Base-by-base conservation (phyloP, 2,329 filamentous ascomycete species). In the Colletotrichum nymphaeae region DNA sequence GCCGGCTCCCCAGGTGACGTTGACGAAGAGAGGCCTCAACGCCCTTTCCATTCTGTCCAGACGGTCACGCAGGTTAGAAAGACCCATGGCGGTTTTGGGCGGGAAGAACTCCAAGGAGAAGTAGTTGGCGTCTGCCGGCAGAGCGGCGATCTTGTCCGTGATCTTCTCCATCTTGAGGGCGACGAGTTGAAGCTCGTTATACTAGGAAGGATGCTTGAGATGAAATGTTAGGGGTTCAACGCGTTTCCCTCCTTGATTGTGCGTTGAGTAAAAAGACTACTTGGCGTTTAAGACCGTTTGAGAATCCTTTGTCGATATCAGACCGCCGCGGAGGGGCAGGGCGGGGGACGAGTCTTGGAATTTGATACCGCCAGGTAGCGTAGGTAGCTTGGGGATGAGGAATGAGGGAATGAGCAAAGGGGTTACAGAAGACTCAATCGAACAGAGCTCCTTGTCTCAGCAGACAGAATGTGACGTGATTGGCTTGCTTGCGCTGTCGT, bases 41-140 rank as follows among this genome's bases (percentile, higher is more conserved):
- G 95, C 95, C 76, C 94, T 92, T 63, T 97, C 92, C 97, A 99
- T 98, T 81, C 97, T 95, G 82, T 97, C 94, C 72, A 99, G 91
- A 80, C 97, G 95, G 76, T 94, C 94, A 81, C 96, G 94, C 68
- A 99, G 91, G 83, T 99, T 99, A 75, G 94, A 93, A 79, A 97
- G 97, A 76, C 97, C 97, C 92, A 97, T 98, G 74, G 93, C 89
- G 59, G 97, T 99, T 87, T 98, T 99, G 75, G 97, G 97, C 77
- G 97, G 97, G 86, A 99, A 99, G 91, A 99, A 99, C 86, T 99
- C 97, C 84, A 98, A 93, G 60, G 97, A 98, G 85, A 98, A 97
- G 87, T 97, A 98, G 81, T 90, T 92, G 76, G 91, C 90, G 83
- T 94, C 91, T 76, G 93, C 90, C 83, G 94, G 94, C 86, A 99